A percentile compares a stretch with the other conserved stretches of the same genome.
Evolutionary conservation across 805 yeast genomes (phyloP).

Genomic region (Ogataea allantospora): DNA sequence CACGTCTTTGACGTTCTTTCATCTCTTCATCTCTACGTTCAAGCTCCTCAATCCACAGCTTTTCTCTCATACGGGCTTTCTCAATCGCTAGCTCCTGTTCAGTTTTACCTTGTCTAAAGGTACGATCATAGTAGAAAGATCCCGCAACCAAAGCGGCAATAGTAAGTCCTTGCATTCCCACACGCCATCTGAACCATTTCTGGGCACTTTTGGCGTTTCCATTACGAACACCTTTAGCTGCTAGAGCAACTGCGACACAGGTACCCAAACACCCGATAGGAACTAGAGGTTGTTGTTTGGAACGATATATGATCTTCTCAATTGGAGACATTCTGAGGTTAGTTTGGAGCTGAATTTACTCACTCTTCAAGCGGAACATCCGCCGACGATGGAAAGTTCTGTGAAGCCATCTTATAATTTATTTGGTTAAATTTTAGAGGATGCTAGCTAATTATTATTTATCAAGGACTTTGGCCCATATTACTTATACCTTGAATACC

Average conservation of each 20-base stretch:
- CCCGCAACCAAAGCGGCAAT: conserved; percentile 81
- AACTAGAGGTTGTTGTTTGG: conserved; percentile 85
- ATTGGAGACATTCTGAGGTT: conserved; percentile 46
- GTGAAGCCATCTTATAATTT: conserved; percentile 32
- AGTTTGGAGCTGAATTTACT: conserved; percentile 31
- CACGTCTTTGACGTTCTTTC: conserved; percentile 64
- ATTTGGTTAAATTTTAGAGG: neutral
- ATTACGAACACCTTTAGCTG: conserved; percentile 68
- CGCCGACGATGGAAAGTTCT: conserved; percentile 49
- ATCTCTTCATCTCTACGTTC: conserved; percentile 81
- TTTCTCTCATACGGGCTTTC: conserved; percentile 83
- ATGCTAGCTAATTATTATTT: neutral
- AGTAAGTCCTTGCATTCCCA: conserved; percentile 81
- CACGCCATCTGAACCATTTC: conserved; percentile 86
- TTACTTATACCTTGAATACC: too few relatives aligned
- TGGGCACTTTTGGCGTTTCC: conserved; percentile 80
- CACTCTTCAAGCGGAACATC: conserved; percentile 49
- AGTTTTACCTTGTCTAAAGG: conserved; percentile 42
- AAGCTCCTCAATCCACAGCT: conserved; percentile 83
- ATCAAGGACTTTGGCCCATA: neutral
- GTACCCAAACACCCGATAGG: conserved; percentile 82
- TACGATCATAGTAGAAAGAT: conserved; percentile 62
- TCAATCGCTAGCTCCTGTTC: conserved; percentile 66
- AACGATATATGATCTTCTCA: conserved; percentile 57
- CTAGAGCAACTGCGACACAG: conserved; percentile 74